Evolutionary conservation across 2,329 filamentous ascomycete genomes (phyloP).

Genomic region (Paracamarosporium sp.): DNA sequence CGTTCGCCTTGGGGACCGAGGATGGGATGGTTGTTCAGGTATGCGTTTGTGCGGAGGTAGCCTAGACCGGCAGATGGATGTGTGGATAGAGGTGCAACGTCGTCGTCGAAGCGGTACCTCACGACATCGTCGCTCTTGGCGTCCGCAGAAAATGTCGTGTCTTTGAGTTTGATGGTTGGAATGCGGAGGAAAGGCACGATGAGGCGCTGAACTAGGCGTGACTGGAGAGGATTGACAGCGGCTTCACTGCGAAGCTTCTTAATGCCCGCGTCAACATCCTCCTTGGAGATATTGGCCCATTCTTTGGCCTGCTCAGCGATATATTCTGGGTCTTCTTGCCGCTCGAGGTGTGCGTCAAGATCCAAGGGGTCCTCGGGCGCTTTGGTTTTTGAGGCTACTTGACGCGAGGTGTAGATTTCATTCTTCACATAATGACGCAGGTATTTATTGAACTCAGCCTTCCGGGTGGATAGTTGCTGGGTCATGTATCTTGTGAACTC

Average conservation of each 20-base stretch:
- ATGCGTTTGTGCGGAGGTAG: constrained; percentile 63
- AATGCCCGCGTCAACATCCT: constrained; percentile 36
- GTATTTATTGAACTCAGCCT: constrained; percentile 37
- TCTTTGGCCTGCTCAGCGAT: constrained; percentile 24
- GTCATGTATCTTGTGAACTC: constrained; percentile 61
- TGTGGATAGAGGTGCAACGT: constrained; percentile 59
- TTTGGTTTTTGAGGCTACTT: constrained; percentile 23
- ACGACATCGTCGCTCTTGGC: constrained; percentile 38
- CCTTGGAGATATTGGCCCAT: constrained; percentile 34
- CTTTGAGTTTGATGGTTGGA: constrained; percentile 48
- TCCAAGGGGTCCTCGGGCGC: constrained; percentile 25
- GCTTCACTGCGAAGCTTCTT: constrained; percentile 55
- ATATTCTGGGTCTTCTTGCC: constrained; percentile 26
- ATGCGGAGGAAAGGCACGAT: constrained; percentile 65
- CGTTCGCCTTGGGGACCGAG: constrained; percentile 64
- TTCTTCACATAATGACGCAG: constrained; percentile 40
- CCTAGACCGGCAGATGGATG: constrained; percentile 71
- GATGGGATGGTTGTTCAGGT: constrained; percentile 65
- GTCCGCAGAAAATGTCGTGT: constrained; percentile 20
- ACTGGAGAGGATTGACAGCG: constrained; percentile 53
- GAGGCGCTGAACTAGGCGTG: constrained; percentile 57
- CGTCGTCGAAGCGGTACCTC: constrained; percentile 33
- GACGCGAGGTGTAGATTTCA: constrained; percentile 39
- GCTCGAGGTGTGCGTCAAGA: constrained; percentile 6
- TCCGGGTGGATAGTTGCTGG: constrained; percentile 50